A percentile compares a stretch with the other conserved stretches of the same genome.
phyloP scores from a whole-genome alignment of 305 asterid genomes.

The Fraxinus sp. region DNA sequence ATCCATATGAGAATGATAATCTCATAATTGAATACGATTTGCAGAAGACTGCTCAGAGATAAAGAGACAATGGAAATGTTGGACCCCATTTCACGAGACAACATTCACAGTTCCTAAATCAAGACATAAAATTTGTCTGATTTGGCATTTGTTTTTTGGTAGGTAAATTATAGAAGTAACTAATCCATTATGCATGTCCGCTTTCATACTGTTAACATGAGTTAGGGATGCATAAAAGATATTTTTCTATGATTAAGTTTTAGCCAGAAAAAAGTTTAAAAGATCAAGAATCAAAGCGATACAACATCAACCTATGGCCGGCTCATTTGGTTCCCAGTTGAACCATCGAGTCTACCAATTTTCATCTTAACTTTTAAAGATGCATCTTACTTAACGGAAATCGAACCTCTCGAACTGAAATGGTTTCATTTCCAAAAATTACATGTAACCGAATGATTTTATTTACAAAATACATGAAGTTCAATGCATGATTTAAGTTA shows the following conservation, averaged over 20 bases:
- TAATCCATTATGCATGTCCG: background rate
- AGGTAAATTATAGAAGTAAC: conserved; percentile 1
- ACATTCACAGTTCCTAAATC: background rate
- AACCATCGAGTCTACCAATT: background rate
- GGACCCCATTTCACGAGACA: conserved; percentile 32
- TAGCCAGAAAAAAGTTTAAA: background rate
- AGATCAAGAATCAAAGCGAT: background rate
- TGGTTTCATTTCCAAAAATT: background rate
- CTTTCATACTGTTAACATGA: background rate
- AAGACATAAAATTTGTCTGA: background rate
- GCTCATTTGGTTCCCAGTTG: background rate
- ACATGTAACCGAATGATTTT: background rate
- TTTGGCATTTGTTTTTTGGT: background rate
- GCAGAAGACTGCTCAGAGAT: conserved; percentile 49
- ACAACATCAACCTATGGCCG: background rate
- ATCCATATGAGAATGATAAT: conserved; percentile 33
- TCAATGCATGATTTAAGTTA: background rate
- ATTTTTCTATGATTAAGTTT: background rate
- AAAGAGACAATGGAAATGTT: conserved; percentile 21
- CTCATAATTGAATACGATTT: conserved; percentile 43
- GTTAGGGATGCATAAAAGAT: background rate
- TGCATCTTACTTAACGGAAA: background rate
- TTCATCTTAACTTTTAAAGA: background rate
- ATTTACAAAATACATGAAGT: background rate
- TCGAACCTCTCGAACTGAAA: background rate